A percentile compares a stretch with the other conserved stretches of the same genome.
Conservation (phyloP, 176 grass and related monocot genomes). For the Aegilops sharonensis region DNA sequence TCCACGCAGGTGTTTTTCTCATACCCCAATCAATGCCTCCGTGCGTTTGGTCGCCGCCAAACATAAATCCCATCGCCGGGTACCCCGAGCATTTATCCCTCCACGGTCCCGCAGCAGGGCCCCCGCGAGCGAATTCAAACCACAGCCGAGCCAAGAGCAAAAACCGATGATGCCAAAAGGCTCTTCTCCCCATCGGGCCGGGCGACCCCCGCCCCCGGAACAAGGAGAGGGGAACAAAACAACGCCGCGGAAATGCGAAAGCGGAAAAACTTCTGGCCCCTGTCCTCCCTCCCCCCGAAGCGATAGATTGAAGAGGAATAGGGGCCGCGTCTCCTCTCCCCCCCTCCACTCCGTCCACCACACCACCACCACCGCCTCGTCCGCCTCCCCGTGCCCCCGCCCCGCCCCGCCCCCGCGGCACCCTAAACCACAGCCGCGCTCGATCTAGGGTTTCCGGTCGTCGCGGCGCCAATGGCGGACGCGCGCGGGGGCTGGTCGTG, state of each 20-base stretch:
- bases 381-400: not conserved
- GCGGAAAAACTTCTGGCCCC: conserved; percentile 64
- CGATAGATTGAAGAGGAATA: conserved; percentile 40
- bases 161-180: conserved; percentile 30
- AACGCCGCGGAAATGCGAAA: conserved; percentile 25
- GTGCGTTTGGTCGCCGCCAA: not conserved
- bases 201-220: not conserved
- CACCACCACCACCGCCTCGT: conserved; percentile 9
- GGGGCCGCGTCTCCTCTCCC: not conserved
- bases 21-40: not conserved
- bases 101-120: not conserved
- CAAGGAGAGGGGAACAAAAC: conserved; percentile 20
- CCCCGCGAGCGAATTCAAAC: conserved; percentile 41
- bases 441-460: conserved; percentile 77
- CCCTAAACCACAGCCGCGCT: not conserved
- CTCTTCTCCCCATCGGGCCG: not conserved
- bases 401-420: not conserved
- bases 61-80: not conserved
- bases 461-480: conserved; percentile 68
- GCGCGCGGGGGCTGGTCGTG: conserved; percentile 74
- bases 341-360: not conserved
- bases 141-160: conserved; percentile 30
- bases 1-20: not conserved
- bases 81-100: conserved; percentile 13
- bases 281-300: conserved; percentile 44